Evolutionary conservation across 2,329 filamentous ascomycete genomes (phyloP), one percentile per base, ranked within the genome.

Genomic region (Clonostachys solani): DNA sequence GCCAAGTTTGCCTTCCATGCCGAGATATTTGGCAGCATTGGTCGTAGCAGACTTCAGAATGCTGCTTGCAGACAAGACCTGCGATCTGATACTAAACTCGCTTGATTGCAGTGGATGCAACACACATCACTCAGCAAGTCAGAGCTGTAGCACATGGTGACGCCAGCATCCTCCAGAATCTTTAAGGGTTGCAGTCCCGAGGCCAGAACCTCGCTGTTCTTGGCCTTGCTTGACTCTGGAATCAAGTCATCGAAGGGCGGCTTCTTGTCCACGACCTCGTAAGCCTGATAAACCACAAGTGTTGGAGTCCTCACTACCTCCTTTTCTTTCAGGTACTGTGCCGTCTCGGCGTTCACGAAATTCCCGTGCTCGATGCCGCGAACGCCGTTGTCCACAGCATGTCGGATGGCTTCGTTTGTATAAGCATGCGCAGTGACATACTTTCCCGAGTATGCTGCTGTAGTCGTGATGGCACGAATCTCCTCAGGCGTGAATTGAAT

Each of bases 341-440:
- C 73, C 5, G 72, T 74, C 34, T 67, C 60, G 12, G 58, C 48
- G 49, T 72, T 66, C 34, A 73, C 54, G 35, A 74, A 55, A 49
- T 72, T 74, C 2, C 71, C 69, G 49, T 74, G 63, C 66, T 50
- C 72, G 63, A 83, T 81, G 1, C 77, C 76, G 16, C 55, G 65
- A 1, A 77, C 78, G 33, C 77, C 80, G 44, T 81, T 75, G 13
- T 73, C 66, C 16, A 83, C 66, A 2, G 76, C 75, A n/a, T n/a
- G n/a, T 6, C 69, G 67, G 36, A 84, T 81, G 0, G 77, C 71
- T 37, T 63, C 58, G 4, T 75, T 69, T 0, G 77, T 82, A 56
- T 83, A 82, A 2, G 76, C 76, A 53, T 83, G 80, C 4, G 75
- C 73, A 2, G 78, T 82, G 2, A 81, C 78, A 51, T 73, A 78